phyloP scores from a whole-genome alignment of 176 grass and related monocot species.

The Elaeis guineensis region DNA sequence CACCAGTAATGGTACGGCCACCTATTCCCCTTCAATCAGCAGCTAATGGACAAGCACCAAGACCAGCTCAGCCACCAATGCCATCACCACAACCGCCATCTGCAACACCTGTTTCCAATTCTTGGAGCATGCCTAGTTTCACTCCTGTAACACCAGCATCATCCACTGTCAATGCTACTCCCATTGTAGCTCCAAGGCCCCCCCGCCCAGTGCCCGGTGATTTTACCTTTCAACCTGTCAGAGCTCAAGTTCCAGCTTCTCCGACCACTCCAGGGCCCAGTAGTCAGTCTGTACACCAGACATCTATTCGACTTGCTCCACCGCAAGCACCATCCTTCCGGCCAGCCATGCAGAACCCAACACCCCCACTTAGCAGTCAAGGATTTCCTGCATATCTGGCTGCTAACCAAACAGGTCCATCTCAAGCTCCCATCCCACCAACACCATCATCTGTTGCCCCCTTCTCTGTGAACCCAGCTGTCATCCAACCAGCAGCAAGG shows the following conservation, averaged over 20 bases:
- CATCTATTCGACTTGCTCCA: constrained; percentile 14
- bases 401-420: constrained; percentile 21
- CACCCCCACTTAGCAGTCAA: constrained; percentile 18
- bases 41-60: constrained; percentile 18
- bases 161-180: constrained; percentile 14
- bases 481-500: constrained; percentile 16
- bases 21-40: background rate
- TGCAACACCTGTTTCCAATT: constrained; percentile 3
- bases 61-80: constrained; percentile 6
- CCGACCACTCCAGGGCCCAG: constrained; percentile 9
- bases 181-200: constrained; percentile 33
- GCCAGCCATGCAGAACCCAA: constrained; percentile 32
- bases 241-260: constrained; percentile 3
- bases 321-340: constrained; percentile 29
- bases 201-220: constrained; percentile 36
- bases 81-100: constrained; percentile 17
- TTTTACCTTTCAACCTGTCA: constrained; percentile 65
- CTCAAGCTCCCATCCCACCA: constrained; percentile 25
- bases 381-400: constrained; percentile 35
- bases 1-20: constrained; percentile 1
- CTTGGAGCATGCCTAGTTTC: constrained; percentile 14
- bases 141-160: constrained; percentile 17
- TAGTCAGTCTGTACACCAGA: constrained; percentile 20
- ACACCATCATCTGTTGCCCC: constrained; percentile 20
- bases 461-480: constrained; percentile 26